Evolutionary conservation across 768 basidiomycete genomes (phyloP).

Genomic region (Rhodosporidiobolus sp.): DNA sequence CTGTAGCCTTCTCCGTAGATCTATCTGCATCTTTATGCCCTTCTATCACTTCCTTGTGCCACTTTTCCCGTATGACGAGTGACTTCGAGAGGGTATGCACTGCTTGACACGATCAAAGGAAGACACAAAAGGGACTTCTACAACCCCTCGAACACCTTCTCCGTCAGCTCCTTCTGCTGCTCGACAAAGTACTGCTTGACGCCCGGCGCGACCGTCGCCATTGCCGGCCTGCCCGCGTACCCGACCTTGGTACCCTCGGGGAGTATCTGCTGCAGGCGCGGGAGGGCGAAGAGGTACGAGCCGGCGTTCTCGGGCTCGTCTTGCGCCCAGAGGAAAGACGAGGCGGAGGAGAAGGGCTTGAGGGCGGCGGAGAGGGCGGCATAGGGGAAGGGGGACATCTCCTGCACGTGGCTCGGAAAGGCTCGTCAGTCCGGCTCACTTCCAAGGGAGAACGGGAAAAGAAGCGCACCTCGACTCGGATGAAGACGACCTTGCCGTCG

Average conservation of each 20-base stretch:
- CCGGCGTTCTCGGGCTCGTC: constrained; percentile 90
- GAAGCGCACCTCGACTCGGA: constrained; percentile 34
- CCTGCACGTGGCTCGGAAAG: constrained; percentile 61
- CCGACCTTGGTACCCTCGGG: constrained; percentile 46
- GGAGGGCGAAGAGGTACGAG: constrained; percentile 64
- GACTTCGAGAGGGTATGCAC: no score
- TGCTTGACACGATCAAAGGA: no score
- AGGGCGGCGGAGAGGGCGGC: constrained; percentile 55
- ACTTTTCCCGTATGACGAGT: no score
- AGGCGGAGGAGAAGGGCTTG: constrained; percentile 50
- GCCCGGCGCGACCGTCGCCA: constrained; percentile 73
- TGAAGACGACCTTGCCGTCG: constrained; percentile 47
- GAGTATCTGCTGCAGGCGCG: constrained; percentile 60
- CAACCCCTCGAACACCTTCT: constrained; percentile 55
- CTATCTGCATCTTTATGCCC: no score
- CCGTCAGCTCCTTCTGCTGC: constrained; percentile 65
- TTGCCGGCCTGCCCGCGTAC: constrained; percentile 65
- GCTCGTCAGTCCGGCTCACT: not conserved
- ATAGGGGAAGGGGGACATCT: constrained; percentile 85
- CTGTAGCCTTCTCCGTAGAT: no score
- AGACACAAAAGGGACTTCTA: not conserved
- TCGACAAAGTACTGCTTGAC: constrained; percentile 64
- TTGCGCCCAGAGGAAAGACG: constrained; percentile 66
- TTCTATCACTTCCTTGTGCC: no score
- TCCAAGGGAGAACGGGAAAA: no score